Conservation (phyloP, 805 yeast species). For the Wickerhamomyces queroliae region DNA sequence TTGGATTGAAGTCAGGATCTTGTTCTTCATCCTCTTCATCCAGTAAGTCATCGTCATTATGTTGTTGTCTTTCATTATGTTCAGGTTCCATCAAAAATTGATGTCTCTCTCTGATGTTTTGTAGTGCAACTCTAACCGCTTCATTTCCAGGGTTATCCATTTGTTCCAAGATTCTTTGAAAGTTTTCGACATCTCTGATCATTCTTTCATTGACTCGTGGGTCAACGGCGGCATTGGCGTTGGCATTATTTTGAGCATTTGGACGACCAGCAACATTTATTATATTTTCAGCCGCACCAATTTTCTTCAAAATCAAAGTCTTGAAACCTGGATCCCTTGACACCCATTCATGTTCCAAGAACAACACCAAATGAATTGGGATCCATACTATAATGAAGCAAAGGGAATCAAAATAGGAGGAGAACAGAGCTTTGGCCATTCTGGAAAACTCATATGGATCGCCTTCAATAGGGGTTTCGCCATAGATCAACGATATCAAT, state of each 20-base stretch:
- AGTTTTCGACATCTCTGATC: slow-evolving; percentile 1
- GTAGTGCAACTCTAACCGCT: slow-evolving; percentile 1
- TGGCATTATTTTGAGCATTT: background rate
- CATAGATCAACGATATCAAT: slow-evolving; percentile 19
- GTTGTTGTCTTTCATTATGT: background rate
- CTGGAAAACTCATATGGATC: slow-evolving; percentile 10
- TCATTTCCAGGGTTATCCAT: slow-evolving; percentile 1
- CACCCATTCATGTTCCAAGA: slow-evolving; percentile 66
- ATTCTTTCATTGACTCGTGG: background rate
- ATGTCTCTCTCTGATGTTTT: background rate
- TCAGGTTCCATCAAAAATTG: background rate
- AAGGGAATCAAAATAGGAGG: slow-evolving; percentile 20
- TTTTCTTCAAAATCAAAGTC: slow-evolving; percentile 48
- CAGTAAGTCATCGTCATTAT: slow-evolving; percentile 8
- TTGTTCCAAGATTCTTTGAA: slow-evolving; percentile 3
- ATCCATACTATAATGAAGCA: slow-evolving; percentile 34
- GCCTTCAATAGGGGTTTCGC: slow-evolving; percentile 12
- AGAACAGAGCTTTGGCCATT: slow-evolving; percentile 2
- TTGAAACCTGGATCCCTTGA: slow-evolving; percentile 63
- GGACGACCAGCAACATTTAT: background rate
- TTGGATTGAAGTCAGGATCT: slow-evolving; percentile 23
- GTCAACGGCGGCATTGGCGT: background rate
- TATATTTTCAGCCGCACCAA: slow-evolving; percentile 37
- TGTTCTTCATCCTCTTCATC: slow-evolving; percentile 22
- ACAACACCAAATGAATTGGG: slow-evolving; percentile 38